These are phyloP conservation scores for Calonectria naviculata DNA, from an alignment of 2,329 filamentous ascomycete genomes.

Conservation along the genomic window DNA sequence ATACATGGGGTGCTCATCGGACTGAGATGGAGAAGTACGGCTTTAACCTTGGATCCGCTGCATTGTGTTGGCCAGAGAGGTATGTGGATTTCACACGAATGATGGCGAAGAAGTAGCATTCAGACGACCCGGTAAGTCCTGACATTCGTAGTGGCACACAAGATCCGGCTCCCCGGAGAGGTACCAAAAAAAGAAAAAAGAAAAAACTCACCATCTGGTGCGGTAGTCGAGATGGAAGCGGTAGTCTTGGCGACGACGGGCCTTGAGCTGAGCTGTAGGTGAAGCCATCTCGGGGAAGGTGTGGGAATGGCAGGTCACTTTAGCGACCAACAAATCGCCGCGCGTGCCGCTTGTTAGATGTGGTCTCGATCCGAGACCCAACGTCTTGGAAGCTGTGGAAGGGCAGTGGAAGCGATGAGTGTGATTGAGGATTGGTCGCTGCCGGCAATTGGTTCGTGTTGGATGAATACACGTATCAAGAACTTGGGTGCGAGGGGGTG, in stretches of 20 bases:
- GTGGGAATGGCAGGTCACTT: not conserved
- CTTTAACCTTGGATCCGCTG: not conserved
- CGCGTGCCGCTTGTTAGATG: not conserved
- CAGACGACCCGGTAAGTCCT: not conserved
- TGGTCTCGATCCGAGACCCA: not conserved
- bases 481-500: slow-evolving; percentile 1
- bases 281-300: slow-evolving; percentile 17
- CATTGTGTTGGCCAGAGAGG: not conserved
- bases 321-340: not conserved
- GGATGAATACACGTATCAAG: not conserved
- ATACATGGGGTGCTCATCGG: not conserved
- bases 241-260: slow-evolving; percentile 78
- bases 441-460: not conserved
- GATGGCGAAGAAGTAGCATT: not conserved
- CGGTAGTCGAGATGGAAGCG: slow-evolving; percentile 83
- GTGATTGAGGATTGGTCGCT: not conserved
- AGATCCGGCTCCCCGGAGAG: not conserved
- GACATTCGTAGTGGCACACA: not conserved
- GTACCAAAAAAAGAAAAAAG: not conserved
- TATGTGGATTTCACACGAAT: not conserved
- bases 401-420: not conserved
- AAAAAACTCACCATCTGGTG: slow-evolving; percentile 77
- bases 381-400: not conserved
- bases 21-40: not conserved
- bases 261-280: slow-evolving; percentile 60